Conservation (phyloP, 1,139 yeast genomes). For the Saccharomycopsis hybrid region DNA sequence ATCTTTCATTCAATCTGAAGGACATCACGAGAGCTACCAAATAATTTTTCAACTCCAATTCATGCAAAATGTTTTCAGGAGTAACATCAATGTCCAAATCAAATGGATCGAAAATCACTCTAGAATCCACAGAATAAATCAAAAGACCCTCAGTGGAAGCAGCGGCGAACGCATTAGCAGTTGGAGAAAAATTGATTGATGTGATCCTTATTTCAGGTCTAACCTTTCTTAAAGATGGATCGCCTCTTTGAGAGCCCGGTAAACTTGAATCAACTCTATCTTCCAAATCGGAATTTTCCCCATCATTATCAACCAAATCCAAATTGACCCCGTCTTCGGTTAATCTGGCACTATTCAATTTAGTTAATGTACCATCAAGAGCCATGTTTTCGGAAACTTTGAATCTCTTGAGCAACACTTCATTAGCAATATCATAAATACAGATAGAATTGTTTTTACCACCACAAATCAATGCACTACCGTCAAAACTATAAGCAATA, state of each 20-base stretch:
- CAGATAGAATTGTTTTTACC: constrained; percentile 92
- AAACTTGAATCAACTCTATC: constrained; percentile 69
- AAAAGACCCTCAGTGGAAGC: constrained; percentile 93
- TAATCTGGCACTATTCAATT: constrained; percentile 71
- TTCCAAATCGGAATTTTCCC: constrained; percentile 80
- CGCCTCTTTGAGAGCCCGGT: constrained; percentile 82
- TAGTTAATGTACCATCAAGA: constrained; percentile 79
- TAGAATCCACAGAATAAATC: constrained; percentile 72
- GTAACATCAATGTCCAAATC: constrained; percentile 92
- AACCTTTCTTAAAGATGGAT: constrained; percentile 68
- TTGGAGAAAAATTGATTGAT: constrained; percentile 77
- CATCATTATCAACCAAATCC: constrained; percentile 75
- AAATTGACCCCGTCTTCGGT: constrained; percentile 80
- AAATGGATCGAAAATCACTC: constrained; percentile 82
- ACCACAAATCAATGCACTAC: constrained; percentile 79
- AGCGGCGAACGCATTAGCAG: constrained; percentile 87
- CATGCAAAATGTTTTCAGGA: constrained; percentile 63
- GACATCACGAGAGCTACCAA: constrained; percentile 86
- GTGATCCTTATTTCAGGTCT: constrained; percentile 81
- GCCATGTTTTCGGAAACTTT: constrained; percentile 85
- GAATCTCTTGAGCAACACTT: constrained; percentile 76
- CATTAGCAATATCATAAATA: constrained; percentile 81
- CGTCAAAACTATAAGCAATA: constrained; percentile 83
- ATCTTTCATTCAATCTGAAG: constrained; percentile 79
- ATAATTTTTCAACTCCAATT: constrained; percentile 62